A percentile compares a stretch with the other conserved stretches of the same genome.
These are phyloP conservation scores for Tetradesmus obliquus DNA, from an alignment of 139 green algal species.

Conservation along the genomic window DNA sequence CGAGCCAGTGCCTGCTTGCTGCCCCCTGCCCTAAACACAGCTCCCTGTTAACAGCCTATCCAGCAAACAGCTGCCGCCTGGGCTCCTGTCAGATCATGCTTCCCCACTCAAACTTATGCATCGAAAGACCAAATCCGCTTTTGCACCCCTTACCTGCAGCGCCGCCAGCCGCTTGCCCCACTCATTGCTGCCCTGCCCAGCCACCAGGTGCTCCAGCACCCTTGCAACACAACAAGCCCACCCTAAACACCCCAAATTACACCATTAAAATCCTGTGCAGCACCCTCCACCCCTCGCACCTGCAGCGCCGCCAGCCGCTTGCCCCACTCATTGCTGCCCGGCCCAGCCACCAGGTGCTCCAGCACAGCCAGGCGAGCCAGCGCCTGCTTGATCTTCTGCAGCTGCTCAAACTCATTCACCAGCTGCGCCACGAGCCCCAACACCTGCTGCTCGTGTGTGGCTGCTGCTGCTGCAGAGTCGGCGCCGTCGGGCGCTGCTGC, in stretches of 20 bases:
- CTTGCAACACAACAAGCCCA: too few species aligned
- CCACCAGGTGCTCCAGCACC: too few species aligned
- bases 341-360: constrained; percentile 4
- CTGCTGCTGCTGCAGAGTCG: not conserved
- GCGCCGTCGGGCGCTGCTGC: not conserved
- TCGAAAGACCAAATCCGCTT: too few species aligned
- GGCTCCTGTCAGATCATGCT: too few species aligned
- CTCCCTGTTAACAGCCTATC: not conserved
- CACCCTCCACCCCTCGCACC: too few species aligned
- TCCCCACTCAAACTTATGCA: too few species aligned
- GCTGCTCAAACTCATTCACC: constrained; percentile 49
- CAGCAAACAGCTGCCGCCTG: not conserved
- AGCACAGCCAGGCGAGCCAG: constrained; percentile 28
- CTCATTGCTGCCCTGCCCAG: not conserved
- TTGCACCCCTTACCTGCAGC: not conserved
- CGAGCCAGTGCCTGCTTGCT: not conserved
- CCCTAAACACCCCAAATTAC: too few species aligned
- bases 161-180: too few species aligned
- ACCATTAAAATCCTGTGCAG: too few species aligned
- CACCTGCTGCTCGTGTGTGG: not conserved
- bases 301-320: not conserved
- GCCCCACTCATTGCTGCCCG: not conserved
- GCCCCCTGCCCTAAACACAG: not conserved
- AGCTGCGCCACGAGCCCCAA: not conserved
- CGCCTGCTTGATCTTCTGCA: constrained; percentile 15